phyloP scores from a whole-genome alignment of 306 rosid genomes.

The Trichosanthes truncata region DNA sequence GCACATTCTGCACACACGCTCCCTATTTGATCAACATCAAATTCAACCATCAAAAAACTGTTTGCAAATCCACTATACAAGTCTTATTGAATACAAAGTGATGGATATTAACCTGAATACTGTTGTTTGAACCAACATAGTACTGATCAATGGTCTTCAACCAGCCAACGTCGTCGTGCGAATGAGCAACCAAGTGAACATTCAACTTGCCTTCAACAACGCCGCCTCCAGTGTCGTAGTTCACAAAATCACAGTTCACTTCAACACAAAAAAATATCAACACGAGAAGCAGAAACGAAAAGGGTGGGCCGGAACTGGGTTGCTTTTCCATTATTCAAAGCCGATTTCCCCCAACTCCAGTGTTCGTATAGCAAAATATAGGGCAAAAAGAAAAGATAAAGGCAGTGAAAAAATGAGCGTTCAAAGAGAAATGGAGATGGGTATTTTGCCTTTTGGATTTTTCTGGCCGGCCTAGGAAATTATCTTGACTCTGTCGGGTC shows the following conservation, averaged over 20 bases:
- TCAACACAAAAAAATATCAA: neutral
- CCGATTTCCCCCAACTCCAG: neutral
- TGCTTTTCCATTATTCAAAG: conserved; percentile 20
- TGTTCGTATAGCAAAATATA: neutral
- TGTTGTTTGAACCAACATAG: conserved; percentile 73
- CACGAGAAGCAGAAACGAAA: conserved; percentile 16
- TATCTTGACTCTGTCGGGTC: neutral
- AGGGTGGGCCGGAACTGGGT: neutral
- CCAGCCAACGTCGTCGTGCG: conserved; percentile 95
- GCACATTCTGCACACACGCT: conserved; percentile 70
- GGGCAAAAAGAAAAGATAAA: neutral
- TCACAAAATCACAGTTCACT: conserved; percentile 30
- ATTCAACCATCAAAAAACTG: neutral
- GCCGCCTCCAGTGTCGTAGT: conserved; percentile 42
- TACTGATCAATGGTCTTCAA: conserved; percentile 79
- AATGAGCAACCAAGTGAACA: conserved; percentile 75
- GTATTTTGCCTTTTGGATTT: neutral
- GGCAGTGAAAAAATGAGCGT: neutral
- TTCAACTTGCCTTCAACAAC: conserved; percentile 62
- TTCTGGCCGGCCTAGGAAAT: neutral
- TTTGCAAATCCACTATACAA: neutral
- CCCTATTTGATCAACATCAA: conserved; percentile 28
- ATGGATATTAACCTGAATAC: conserved; percentile 43
- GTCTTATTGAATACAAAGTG: neutral
- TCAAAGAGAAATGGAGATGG: neutral